Evolutionary conservation across 345 rosid species (phyloP).

Genomic region (Syzygium jambos): DNA sequence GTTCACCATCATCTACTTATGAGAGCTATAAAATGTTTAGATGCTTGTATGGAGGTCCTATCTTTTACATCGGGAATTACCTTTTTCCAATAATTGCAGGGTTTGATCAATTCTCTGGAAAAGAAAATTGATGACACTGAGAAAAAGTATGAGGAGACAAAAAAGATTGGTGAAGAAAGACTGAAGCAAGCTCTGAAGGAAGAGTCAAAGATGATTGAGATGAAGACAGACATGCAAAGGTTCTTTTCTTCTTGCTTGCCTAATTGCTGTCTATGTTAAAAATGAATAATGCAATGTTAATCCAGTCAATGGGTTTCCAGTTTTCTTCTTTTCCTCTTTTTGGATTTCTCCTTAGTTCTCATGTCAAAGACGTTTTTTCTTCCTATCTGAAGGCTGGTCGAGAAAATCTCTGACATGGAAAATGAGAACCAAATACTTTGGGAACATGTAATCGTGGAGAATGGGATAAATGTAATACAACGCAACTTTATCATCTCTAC

Average conservation of each 20-base stretch:
- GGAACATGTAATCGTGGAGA: constrained; percentile 54
- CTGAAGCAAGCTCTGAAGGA: constrained; percentile 89
- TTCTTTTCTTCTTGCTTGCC: constrained; percentile 6
- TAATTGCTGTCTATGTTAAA: neutral
- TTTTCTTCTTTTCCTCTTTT: neutral
- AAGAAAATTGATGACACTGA: constrained; percentile 84
- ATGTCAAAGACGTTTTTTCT: neutral
- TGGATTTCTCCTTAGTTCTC: constrained; percentile 3
- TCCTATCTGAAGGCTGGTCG: constrained; percentile 72
- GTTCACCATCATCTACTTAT: constrained; percentile 1
- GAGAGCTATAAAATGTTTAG: neutral
- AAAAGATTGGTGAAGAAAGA: constrained; percentile 77
- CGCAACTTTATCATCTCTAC: neutral
- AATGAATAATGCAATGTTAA: neutral
- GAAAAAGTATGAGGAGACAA: constrained; percentile 73
- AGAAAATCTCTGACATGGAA: constrained; percentile 75
- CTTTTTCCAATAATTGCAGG: constrained; percentile 32
- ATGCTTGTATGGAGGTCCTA: neutral
- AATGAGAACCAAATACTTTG: constrained; percentile 76
- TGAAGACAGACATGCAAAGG: constrained; percentile 92
- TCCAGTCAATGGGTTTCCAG: neutral
- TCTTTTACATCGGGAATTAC: neutral
- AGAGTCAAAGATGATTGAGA: constrained; percentile 67
- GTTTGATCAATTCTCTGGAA: constrained; percentile 70
- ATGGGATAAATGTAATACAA: constrained; percentile 39